These are phyloP conservation scores for Glebionis coronaria DNA, from an alignment of 129 eudicot genomes.

Conservation along the genomic window DNA sequence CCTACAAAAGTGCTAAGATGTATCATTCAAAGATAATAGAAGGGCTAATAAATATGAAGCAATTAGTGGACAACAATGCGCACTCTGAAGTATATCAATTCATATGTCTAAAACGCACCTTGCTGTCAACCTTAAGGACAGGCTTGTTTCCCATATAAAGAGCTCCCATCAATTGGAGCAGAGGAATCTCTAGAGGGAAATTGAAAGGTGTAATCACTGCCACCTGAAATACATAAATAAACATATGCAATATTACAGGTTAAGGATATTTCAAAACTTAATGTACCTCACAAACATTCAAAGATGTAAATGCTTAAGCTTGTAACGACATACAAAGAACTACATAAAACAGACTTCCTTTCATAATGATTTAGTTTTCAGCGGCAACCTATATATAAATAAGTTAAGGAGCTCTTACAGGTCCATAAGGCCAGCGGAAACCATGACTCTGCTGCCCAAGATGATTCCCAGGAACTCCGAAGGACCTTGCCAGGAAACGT, in stretches of 20 bases:
- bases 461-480: slow-evolving; percentile 97
- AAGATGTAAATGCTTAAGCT: no score
- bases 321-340: slow-evolving; percentile 1
- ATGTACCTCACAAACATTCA: no score
- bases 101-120: slow-evolving; percentile 41
- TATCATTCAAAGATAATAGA: background rate
- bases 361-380: background rate
- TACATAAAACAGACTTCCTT: slow-evolving; percentile 3
- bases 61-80: background rate
- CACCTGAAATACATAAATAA: slow-evolving; percentile 47
- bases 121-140: slow-evolving; percentile 94
- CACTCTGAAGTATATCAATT: background rate
- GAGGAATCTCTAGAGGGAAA: slow-evolving; percentile 93
- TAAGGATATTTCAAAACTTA: background rate
- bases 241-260: background rate
- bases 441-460: slow-evolving; percentile 99
- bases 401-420: slow-evolving; percentile 52
- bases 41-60: slow-evolving; percentile 5
- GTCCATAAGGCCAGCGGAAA: slow-evolving; percentile 99
- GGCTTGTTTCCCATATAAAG: slow-evolving; percentile 99
- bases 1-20: slow-evolving; percentile 37
- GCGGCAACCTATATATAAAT: background rate
- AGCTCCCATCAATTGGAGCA: slow-evolving; percentile 88
- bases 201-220: slow-evolving; percentile 93
- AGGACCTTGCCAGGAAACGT: slow-evolving; percentile 93